Percentiles rank a stretch among this genome's conserved stretches.
phyloP scores from a whole-genome alignment of 345 rosid species.

The Corchorus capsularis region DNA sequence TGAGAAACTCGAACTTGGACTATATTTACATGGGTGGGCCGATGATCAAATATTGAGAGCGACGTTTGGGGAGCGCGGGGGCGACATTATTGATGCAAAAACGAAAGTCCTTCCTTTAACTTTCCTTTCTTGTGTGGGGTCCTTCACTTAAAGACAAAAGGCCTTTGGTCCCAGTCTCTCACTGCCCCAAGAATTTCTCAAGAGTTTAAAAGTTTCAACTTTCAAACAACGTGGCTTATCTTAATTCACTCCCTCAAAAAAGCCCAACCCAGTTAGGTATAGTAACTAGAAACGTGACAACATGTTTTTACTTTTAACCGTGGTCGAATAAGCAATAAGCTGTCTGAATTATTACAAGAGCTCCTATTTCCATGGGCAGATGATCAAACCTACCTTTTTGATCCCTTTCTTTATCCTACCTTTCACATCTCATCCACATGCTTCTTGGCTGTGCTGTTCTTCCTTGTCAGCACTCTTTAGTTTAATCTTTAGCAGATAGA shows the following conservation, averaged over 20 bases:
- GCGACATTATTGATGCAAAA: conserved; percentile 2
- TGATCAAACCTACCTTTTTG: not conserved
- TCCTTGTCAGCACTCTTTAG: not conserved
- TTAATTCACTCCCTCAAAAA: not conserved
- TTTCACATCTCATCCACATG: conserved; percentile 24
- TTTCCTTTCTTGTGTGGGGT: not conserved
- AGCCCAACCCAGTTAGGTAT: too few relatives aligned
- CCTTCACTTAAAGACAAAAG: not conserved
- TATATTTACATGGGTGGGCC: not conserved
- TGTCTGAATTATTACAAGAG: not conserved
- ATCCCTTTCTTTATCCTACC: not conserved
- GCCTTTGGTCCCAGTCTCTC: not conserved
- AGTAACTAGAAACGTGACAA: too few relatives aligned
- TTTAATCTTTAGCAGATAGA: not conserved
- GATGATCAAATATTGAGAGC: conserved; percentile 1
- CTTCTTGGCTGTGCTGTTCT: not conserved
- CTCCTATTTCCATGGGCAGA: not conserved
- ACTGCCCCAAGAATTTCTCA: not conserved
- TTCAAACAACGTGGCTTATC: not conserved
- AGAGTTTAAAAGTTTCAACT: not conserved
- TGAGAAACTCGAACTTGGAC: not conserved
- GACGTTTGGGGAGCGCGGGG: not conserved
- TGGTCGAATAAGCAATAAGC: not conserved
- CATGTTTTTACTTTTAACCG: not conserved
- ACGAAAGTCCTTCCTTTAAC: not conserved